A percentile compares a stretch with the other conserved stretches of the same genome.
These are phyloP conservation scores for Stygiomarasmius scandens DNA, from an alignment of 1,284 basidiomycete species.

Conservation along the genomic window DNA sequence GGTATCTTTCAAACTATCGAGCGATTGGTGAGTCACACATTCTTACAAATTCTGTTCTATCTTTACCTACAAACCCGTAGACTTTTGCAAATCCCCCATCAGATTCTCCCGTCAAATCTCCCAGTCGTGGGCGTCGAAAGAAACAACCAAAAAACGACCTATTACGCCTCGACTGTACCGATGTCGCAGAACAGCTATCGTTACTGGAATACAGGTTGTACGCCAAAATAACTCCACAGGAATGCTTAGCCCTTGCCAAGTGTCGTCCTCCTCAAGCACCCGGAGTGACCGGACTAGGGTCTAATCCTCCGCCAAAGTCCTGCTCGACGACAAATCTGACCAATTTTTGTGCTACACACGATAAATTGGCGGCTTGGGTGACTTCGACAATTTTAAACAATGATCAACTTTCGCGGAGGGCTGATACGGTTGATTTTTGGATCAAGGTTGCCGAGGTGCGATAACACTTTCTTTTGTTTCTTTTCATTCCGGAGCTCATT, in stretches of 20 bases:
- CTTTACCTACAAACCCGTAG: slow-evolving; percentile 12
- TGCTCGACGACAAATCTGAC: slow-evolving; percentile 37
- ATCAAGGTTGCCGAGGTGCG: slow-evolving; percentile 76
- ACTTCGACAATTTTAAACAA: slow-evolving; percentile 59
- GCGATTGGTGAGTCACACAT: slow-evolving; percentile 47
- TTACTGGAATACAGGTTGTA: slow-evolving; percentile 63
- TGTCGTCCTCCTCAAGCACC: slow-evolving; percentile 23
- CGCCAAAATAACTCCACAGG: slow-evolving; percentile 56
- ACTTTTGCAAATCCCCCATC: slow-evolving; percentile 26
- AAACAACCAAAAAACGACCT: slow-evolving; percentile 54
- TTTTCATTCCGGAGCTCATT: no score
- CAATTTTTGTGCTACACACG: slow-evolving; percentile 62
- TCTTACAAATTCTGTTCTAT: neutral
- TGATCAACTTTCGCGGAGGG: slow-evolving; percentile 53
- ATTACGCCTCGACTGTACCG: slow-evolving; percentile 51
- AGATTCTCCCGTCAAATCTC: slow-evolving; percentile 25
- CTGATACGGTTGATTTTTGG: slow-evolving; percentile 71
- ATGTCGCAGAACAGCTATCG: slow-evolving; percentile 66
- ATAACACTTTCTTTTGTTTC: neutral
- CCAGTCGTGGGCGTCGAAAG: slow-evolving; percentile 38
- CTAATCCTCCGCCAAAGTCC: slow-evolving; percentile 26
- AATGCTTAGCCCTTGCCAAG: slow-evolving; percentile 61
- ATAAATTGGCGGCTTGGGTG: slow-evolving; percentile 67
- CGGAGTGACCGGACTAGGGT: neutral
- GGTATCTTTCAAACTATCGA: slow-evolving; percentile 56